Percentiles rank a stretch among this genome's conserved stretches.
Evolutionary conservation across 2,329 filamentous ascomycete species (phyloP).

Genomic region (Calonectria honghensis): DNA sequence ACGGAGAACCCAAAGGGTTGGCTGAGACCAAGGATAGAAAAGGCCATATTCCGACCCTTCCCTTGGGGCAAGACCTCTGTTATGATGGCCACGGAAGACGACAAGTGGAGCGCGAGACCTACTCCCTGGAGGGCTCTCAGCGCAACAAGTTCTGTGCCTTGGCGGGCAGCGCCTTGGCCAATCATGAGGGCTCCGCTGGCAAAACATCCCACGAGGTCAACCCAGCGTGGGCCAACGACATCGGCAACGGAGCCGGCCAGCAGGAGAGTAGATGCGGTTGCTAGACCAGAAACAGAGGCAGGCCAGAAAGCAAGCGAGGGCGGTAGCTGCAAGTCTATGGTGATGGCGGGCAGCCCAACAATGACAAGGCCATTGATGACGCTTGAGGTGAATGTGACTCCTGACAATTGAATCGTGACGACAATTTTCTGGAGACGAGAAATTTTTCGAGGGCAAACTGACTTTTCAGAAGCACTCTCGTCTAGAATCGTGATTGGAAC

Average conservation of each 20-base stretch:
- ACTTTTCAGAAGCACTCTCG: slow-evolving; percentile 15
- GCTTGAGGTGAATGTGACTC: slow-evolving; percentile 53
- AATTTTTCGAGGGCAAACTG: not conserved
- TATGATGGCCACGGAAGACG: slow-evolving; percentile 61
- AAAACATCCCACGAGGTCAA: slow-evolving; percentile 60
- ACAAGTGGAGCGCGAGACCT: slow-evolving; percentile 59
- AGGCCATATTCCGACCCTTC: slow-evolving; percentile 62
- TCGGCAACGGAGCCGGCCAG: slow-evolving; percentile 64
- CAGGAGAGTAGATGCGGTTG: slow-evolving; percentile 61
- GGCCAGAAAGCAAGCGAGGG: slow-evolving; percentile 63
- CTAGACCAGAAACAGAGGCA: slow-evolving; percentile 59
- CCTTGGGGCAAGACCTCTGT: slow-evolving; percentile 57
- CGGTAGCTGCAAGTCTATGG: slow-evolving; percentile 59
- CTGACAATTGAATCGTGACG: slow-evolving; percentile 50
- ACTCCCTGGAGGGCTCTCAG: slow-evolving; percentile 64
- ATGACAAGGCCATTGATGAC: slow-evolving; percentile 58
- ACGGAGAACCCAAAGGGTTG: slow-evolving; percentile 70
- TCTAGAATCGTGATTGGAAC: slow-evolving; percentile 29
- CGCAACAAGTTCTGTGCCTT: slow-evolving; percentile 60
- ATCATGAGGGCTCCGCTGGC: slow-evolving; percentile 57
- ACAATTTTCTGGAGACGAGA: slow-evolving; percentile 48
- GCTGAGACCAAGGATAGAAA: slow-evolving; percentile 66
- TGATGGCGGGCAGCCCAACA: slow-evolving; percentile 64
- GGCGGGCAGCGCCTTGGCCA: slow-evolving; percentile 56
- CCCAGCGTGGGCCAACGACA: slow-evolving; percentile 57